Percentiles rank a stretch among this genome's conserved stretches.
Evolutionary conservation across 768 basidiomycete genomes (phyloP).

Genomic region (Tulasnella sp.): DNA sequence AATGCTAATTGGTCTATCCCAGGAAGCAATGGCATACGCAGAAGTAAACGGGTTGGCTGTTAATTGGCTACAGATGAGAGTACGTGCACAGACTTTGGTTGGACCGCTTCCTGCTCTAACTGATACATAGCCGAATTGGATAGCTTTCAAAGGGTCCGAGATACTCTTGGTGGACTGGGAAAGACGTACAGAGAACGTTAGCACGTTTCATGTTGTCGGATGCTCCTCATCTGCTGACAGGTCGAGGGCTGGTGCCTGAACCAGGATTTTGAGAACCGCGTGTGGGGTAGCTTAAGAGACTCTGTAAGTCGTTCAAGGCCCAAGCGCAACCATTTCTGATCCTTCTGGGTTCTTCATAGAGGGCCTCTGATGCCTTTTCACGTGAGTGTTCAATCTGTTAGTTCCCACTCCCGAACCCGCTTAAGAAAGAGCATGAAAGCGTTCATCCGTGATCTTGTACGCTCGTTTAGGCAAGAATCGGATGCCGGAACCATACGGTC

Average conservation of each 20-base stretch:
- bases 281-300: conserved; percentile 8
- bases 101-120: not conserved
- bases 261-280: not conserved
- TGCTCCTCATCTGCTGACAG: not conserved
- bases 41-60: not conserved
- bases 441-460: conserved; percentile 8
- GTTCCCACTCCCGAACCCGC: not conserved
- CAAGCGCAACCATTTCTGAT: not conserved
- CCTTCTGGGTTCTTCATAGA: not conserved
- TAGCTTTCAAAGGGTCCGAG: not conserved
- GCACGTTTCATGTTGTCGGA: not conserved
- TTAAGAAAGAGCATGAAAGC: not conserved
- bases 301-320: not conserved
- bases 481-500: conserved; percentile 2
- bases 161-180: conserved; percentile 1
- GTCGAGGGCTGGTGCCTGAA: not conserved
- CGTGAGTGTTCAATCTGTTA: not conserved
- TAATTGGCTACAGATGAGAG: conserved; percentile 4
- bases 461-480: not conserved
- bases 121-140: not conserved
- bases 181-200: not conserved
- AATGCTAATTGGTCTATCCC: not conserved
- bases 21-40: conserved; percentile 11
- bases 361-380: not conserved
- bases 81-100: not conserved